Percentiles rank a stretch among this genome's conserved stretches.
phyloP scores from a whole-genome alignment of 2,329 filamentous ascomycete species.

The Penicillium nordicum region DNA sequence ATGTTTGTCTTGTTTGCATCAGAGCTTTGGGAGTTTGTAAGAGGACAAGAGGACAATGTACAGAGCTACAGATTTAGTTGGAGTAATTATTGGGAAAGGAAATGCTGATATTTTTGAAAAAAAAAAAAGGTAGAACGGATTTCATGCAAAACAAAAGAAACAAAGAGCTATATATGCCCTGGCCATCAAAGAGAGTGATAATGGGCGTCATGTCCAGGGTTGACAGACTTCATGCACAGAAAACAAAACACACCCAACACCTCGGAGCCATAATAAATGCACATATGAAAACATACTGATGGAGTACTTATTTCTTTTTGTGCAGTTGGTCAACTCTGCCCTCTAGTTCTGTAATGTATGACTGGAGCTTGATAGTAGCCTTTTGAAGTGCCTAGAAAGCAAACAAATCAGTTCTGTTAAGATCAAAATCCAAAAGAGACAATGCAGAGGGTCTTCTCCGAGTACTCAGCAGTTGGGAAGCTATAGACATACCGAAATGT shows the following conservation, averaged over 20 bases:
- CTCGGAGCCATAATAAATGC: conserved; percentile 10
- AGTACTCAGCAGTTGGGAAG: background rate
- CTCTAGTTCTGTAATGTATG: conserved; percentile 78
- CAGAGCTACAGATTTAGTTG: background rate
- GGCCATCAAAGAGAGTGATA: background rate
- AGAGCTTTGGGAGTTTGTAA: background rate
- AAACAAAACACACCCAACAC: conserved; percentile 7
- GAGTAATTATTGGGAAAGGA: background rate
- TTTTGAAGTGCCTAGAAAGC: conserved; percentile 70
- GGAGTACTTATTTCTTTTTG: conserved; percentile 59
- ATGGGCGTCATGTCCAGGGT: background rate
- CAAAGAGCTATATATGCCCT: background rate
- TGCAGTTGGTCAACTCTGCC: conserved; percentile 67
- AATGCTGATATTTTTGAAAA: background rate
- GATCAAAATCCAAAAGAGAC: background rate
- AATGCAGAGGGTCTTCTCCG: background rate
- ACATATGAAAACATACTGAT: background rate
- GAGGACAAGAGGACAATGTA: background rate
- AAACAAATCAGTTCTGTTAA: background rate
- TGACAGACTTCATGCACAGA: conserved; percentile 4
- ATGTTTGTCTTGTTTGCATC: conserved; percentile 23
- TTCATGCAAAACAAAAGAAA: background rate
- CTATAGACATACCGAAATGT: conserved; percentile 79
- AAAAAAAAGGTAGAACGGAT: background rate
- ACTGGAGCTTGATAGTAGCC: conserved; percentile 80